Percentiles rank a stretch among this genome's conserved stretches.
These are phyloP conservation scores for Capsaspora owczarzaki DNA, from an alignment of 78 protist genomes.

Conservation along the genomic window DNA sequence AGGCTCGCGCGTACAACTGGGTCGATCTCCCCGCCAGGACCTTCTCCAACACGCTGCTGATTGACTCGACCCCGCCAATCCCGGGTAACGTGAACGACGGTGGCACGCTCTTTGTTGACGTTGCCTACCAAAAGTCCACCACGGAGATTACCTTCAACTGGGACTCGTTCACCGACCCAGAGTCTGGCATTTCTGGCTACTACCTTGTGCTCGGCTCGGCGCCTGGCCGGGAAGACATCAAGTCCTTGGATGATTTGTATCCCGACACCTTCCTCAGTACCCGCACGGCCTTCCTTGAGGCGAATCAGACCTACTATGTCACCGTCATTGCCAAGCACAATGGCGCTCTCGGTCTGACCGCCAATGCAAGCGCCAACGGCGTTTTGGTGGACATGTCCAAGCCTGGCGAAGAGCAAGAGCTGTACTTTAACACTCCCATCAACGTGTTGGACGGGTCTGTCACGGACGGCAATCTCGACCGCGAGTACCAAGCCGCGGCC, in stretches of 20 bases:
- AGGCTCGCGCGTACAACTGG: not conserved
- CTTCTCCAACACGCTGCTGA: not conserved
- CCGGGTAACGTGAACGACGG: not conserved
- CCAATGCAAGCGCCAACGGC: not conserved
- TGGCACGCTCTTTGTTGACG: not conserved
- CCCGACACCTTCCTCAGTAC: not conserved
- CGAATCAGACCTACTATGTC: not conserved
- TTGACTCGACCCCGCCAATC: slow-evolving; percentile 1
- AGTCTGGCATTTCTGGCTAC: not conserved
- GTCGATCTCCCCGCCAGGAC: not conserved
- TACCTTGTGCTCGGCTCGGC: not conserved
- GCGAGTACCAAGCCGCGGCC: not conserved
- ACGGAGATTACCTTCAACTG: not conserved
- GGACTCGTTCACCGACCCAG: not conserved
- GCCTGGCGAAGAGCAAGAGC: no score
- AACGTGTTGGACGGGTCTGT: not conserved
- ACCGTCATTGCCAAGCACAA: not conserved
- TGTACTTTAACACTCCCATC: not conserved
- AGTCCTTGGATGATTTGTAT: not conserved
- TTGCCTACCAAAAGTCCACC: not conserved
- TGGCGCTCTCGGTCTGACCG: not conserved
- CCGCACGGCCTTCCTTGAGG: not conserved
- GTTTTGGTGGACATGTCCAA: not conserved
- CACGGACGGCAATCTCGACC: not conserved
- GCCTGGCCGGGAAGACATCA: not conserved